Conservation (phyloP, 805 yeast genomes). For the Candida cerambycidarum region DNA sequence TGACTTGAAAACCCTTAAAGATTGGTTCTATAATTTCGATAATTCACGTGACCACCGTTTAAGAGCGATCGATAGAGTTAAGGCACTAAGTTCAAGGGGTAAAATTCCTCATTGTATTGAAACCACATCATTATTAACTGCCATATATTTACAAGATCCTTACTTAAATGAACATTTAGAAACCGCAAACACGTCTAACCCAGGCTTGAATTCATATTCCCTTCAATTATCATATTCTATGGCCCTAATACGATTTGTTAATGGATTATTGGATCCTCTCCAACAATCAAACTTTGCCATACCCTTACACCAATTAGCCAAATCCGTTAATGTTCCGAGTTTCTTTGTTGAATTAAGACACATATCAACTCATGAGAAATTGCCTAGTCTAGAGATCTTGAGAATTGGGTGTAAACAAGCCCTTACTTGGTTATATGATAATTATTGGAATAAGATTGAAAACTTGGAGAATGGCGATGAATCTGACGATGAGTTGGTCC, state of each 20-base stretch:
- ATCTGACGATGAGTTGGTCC: conserved; percentile 16
- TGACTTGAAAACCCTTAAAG: conserved; percentile 48
- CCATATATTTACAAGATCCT: conserved; percentile 44
- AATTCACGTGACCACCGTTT: conserved; percentile 28
- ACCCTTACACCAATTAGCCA: conserved; percentile 76
- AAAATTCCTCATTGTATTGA: conserved; percentile 72
- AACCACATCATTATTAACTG: conserved; percentile 57
- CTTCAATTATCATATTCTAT: conserved; percentile 62
- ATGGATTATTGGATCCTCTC: conserved; percentile 83
- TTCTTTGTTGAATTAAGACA: conserved; percentile 89
- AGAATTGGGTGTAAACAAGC: conserved; percentile 61
- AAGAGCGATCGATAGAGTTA: conserved; percentile 52
- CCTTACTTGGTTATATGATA: conserved; percentile 67
- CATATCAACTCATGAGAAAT: conserved; percentile 82
- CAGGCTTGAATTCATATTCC: conserved; percentile 22
- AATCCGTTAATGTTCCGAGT: conserved; percentile 64
- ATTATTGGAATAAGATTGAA: conserved; percentile 62
- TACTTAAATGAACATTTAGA: neutral
- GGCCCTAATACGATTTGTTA: conserved; percentile 82
- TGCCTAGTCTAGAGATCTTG: conserved; percentile 73
- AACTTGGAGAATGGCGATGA: conserved; percentile 25
- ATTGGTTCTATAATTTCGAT: conserved; percentile 51
- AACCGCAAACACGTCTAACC: neutral
- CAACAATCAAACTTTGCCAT: conserved; percentile 79
- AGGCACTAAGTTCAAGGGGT: conserved; percentile 59